These are phyloP conservation scores for Haplosporangium sp. DNA, from an alignment of 371 early-diverging fungal species.

Conservation along the genomic window DNA sequence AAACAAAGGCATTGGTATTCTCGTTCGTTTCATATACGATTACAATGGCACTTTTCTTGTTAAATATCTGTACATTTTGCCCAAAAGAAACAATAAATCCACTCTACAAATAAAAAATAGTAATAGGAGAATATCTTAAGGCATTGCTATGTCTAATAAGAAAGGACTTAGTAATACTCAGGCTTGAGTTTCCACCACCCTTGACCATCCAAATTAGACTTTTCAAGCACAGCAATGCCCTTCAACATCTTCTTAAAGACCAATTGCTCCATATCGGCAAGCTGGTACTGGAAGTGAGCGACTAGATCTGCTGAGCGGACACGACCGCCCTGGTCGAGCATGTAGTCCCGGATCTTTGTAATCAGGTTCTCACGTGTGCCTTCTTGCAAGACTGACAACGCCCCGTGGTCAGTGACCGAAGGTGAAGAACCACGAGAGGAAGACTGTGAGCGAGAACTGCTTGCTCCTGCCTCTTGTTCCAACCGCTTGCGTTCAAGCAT, in stretches of 20 bases:
- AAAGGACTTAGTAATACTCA: constrained; percentile 56
- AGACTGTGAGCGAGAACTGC: constrained; percentile 1
- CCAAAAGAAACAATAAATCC: not conserved
- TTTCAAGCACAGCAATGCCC: constrained; percentile 68
- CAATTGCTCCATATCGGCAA: constrained; percentile 62
- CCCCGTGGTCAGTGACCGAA: not conserved
- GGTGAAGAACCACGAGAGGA: constrained; percentile 18
- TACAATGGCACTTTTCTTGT: too few relatives aligned
- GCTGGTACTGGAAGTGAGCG: constrained; percentile 56
- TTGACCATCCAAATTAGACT: constrained; percentile 40
- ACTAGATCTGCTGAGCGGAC: constrained; percentile 66
- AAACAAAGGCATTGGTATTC: too few relatives aligned
- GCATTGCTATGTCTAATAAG: too few relatives aligned
- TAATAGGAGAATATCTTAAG: too few relatives aligned
- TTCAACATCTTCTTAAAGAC: constrained; percentile 76
- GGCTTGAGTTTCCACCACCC: constrained; percentile 67
- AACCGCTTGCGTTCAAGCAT: constrained; percentile 62
- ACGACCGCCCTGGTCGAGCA: constrained; percentile 59
- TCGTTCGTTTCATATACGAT: too few relatives aligned
- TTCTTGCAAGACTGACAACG: constrained; percentile 31
- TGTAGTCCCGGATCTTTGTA: constrained; percentile 64
- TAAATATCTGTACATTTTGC: too few relatives aligned
- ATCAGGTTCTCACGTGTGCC: constrained; percentile 59
- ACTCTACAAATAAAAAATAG: constrained; percentile 3
- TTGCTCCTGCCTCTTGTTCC: constrained; percentile 24